A percentile compares a stretch with the other conserved stretches of the same genome.
These are phyloP conservation scores for Thielaviopsis ethacetica DNA, from an alignment of 2,329 filamentous ascomycete species.

Conservation along the genomic window DNA sequence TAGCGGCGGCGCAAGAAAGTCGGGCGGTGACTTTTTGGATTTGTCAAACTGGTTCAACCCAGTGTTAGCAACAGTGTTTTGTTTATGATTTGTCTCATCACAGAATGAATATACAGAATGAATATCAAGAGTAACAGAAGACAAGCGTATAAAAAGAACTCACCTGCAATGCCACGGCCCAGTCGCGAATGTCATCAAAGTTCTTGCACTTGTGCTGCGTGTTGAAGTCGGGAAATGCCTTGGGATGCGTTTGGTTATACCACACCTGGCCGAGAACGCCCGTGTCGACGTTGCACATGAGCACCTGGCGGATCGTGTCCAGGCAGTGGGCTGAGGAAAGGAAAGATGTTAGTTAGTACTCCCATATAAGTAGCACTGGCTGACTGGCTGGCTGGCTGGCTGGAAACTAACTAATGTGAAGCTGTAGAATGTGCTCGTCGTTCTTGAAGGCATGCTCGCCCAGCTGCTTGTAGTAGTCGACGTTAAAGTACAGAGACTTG, in stretches of 20 bases:
- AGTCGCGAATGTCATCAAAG: slow-evolving; percentile 34
- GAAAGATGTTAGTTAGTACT: background rate
- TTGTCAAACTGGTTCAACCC: slow-evolving; percentile 3
- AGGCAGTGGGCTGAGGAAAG: slow-evolving; percentile 38
- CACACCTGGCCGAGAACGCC: slow-evolving; percentile 46
- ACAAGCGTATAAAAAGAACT: no score
- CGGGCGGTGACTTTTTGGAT: slow-evolving; percentile 8
- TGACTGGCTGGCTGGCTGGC: no score
- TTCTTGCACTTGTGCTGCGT: slow-evolving; percentile 42
- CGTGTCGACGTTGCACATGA: slow-evolving; percentile 47
- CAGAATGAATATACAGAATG: background rate
- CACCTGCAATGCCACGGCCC: slow-evolving; percentile 37
- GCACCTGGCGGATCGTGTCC: slow-evolving; percentile 42
- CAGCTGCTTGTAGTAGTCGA: slow-evolving; percentile 35
- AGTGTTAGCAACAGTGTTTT: background rate
- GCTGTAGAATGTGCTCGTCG: slow-evolving; percentile 33
- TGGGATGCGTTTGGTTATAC: slow-evolving; percentile 28
- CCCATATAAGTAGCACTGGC: background rate
- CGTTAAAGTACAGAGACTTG: slow-evolving; percentile 42
- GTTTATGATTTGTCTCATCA: background rate
- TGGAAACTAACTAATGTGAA: slow-evolving; percentile 33
- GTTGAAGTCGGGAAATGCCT: slow-evolving; percentile 45
- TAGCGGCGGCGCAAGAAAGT: slow-evolving; percentile 8
- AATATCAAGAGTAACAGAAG: background rate
- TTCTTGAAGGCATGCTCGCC: slow-evolving; percentile 38